Conservation (phyloP, 78 protist genomes). For the Guillardia theta region DNA sequence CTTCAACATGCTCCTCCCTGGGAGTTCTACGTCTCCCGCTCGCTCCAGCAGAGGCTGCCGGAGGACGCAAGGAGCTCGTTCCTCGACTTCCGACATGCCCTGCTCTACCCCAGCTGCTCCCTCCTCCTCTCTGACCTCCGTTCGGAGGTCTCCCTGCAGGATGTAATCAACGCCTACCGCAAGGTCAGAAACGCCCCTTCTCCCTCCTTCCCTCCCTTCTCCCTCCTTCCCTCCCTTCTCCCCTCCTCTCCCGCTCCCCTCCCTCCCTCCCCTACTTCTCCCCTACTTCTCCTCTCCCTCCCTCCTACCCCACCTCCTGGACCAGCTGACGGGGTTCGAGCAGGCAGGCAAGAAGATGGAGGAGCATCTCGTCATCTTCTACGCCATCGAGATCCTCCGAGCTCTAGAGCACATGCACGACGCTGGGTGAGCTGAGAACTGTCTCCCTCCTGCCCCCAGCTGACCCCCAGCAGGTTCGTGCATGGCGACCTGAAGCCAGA, state of each 20-base stretch:
- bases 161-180: no score
- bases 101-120: not conserved
- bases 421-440: not conserved
- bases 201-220: not conserved
- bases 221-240: not conserved
- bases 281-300: not conserved
- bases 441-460: not conserved
- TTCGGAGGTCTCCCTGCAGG: no score
- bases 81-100: no score
- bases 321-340: not conserved
- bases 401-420: slow-evolving; percentile 56
- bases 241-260: not conserved
- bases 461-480: slow-evolving; percentile 39
- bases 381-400: slow-evolving; percentile 67
- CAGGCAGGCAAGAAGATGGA: slow-evolving; percentile 26
- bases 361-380: slow-evolving; percentile 64
- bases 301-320: slow-evolving; percentile 21
- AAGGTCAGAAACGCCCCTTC: not conserved
- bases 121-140: no score
- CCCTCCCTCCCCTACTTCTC: not conserved
- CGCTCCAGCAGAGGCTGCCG: not conserved
- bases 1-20: not conserved
- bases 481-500: slow-evolving; percentile 55
- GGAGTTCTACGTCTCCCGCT: not conserved
- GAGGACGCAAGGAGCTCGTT: no score